Evolutionary conservation across 2,329 filamentous ascomycete species (phyloP), one percentile per base, ranked within the genome.

Genomic region (Knufia petricola): DNA sequence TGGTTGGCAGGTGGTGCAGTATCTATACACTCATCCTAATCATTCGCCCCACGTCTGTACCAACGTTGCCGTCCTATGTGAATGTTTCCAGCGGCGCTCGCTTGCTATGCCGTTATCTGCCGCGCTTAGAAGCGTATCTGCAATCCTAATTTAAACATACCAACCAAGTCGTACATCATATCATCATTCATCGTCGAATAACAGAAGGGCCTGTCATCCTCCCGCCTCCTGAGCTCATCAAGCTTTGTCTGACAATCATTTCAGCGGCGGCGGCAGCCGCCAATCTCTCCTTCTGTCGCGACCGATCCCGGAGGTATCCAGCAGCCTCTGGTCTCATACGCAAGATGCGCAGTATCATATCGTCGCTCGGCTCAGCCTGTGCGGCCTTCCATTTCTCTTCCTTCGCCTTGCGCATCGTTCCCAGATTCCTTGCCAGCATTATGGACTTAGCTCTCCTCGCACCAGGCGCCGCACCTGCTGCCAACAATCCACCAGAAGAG

Each of bases 331-430:
- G 87, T 40, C 92, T 76, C 92, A 98, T 98, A 45, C 92, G 78
- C 56, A 98, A 68, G 56, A 98, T 98, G 17, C 92, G 78, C 59
- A 98, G 67, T 57, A 98, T 96, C 85, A 96, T 96, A 64, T 98
- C 92, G 65, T 98, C 92, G 63, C 84, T 95, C 1, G 92, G 90
- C 64, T 96, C 92, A 1, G 92, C 90, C 64, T 98, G 92, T 1
- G 88, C 87, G 64, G 96, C 90, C 59, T 89, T 88, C 55, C 92
- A 77, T 71, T 94, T 95, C 67, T 95, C 90, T 64, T 95, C 88
- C 67, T 96, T 96, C 34, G 86, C 88, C 63, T 90, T 87, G 59
- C 82, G 84, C 88, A 98, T 96, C 6, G 92, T 96, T 39, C 92
- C 92, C 47, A 98, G 69, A 64, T 96, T 98, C 50, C 90, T 82